Percentiles rank a stretch among this genome's conserved stretches.
Conservation (phyloP, 306 rosid genomes). For the Castanospermum australe region DNA sequence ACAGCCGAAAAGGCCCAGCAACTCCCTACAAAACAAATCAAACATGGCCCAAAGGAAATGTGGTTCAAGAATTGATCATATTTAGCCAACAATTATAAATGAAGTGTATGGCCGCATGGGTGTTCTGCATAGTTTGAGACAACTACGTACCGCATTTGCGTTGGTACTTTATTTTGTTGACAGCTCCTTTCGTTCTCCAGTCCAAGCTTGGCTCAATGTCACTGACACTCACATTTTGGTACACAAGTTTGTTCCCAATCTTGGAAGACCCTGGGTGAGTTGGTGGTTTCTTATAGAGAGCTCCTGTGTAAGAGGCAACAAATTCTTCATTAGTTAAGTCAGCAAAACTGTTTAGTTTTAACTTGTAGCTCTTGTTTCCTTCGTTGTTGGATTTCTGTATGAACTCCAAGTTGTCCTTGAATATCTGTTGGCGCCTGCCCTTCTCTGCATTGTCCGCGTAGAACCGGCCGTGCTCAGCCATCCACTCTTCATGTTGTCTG, state of each 20-base stretch:
- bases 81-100: neutral
- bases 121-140: neutral
- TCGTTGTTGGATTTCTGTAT: neutral
- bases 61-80: neutral
- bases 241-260: too few species aligned
- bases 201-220: slow-evolving; percentile 1
- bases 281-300: neutral
- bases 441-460: slow-evolving; percentile 7
- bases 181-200: slow-evolving; percentile 13
- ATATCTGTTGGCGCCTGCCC: neutral
- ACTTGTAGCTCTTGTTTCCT: neutral
- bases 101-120: neutral
- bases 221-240: neutral
- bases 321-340: slow-evolving; percentile 7
- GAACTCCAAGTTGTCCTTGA: slow-evolving; percentile 13
- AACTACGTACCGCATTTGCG: neutral
- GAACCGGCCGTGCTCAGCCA: neutral
- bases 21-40: neutral
- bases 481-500: slow-evolving; percentile 6
- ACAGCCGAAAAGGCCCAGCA: slow-evolving; percentile 29
- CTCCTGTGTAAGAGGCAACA: neutral
- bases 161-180: neutral
- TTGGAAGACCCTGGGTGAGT: neutral
- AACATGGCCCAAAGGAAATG: too few species aligned
- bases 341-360: neutral